Evolutionary conservation across 176 grass and related monocot genomes (phyloP), one percentile per base, ranked within the genome.

Genomic region (Chrysopogon serrulatus): DNA sequence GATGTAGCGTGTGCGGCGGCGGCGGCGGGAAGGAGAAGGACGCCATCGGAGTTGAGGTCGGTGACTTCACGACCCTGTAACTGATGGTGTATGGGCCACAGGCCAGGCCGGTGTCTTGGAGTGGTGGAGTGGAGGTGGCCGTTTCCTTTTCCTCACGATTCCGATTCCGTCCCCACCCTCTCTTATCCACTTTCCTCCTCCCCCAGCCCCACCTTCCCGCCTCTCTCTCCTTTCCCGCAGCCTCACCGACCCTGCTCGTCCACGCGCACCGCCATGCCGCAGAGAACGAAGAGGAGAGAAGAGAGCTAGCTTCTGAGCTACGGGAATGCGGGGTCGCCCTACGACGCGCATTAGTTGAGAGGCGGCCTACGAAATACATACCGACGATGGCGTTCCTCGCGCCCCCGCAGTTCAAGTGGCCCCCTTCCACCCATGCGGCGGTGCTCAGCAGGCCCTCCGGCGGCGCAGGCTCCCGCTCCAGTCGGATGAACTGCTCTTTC

Each of bases 321-420:
- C n/a, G n/a, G 10, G 10, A 27, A 49, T 45, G 19, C 48, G 36
- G n/a, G n/a, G n/a, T n/a, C 9, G 3, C 6, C 64, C 5, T 39
- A 33, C 79, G 19, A 71, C 45, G 54, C 67, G 56, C 80, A 79
- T 83, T 88, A n/a, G 57, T 4, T 51, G 47, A 30, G 45, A 37
- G 45, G 15, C 12, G 18, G 30, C 36, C 69, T 12, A 7, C 42
- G 31, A 7, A 8, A 40, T 17, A 30, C 37, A 40, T 17, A 30
- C 37, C 21, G 48, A 12, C 6, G 43, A 90, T 90, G 88, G 74
- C 83, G 43, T 86, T 84, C 79, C 83, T 90, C 36, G 83, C 83
- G 28, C 88, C 83, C 59, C 88, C 88, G 88, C 88, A 86, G 88
- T 83, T 90, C 83, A 90, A 90, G 79, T 86, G 83, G 56, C 36